Base-by-base conservation (phyloP, 139 green algal genomes). In the Pseudopediastrum boryanum region DNA sequence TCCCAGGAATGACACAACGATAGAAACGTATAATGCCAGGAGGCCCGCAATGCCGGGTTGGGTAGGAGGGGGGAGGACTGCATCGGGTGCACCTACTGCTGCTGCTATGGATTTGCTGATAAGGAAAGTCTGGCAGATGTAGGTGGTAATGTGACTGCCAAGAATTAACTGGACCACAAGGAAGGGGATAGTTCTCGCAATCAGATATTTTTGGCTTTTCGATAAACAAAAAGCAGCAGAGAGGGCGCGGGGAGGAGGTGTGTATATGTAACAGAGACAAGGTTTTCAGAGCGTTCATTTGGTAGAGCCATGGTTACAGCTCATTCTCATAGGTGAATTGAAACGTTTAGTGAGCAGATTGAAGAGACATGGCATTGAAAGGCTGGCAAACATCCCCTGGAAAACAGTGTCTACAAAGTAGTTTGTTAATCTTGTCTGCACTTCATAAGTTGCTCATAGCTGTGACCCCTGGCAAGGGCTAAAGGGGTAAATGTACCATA, bases 91-190 rank as follows among this genome's bases (percentile, higher is more conserved):
- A 10, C 83, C 44, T 13, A 93, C 71, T 35, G 89, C 89, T 12
- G 89, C 88, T 7, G 66, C 62, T 0, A 93, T 83, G 31, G 86
- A 84, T 52, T 94, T 94, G 63, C 38, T 78, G 50, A 94, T 70
- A 62, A 93, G 77, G 21, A 89, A 63, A 25, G 89, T 54, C 75
- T 92, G 71, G 41, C 81, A 59, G 19, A 75, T 27, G 2, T 65
- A 27, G 66, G 54, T 73, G 7, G 33, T 25, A 4, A 77, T 46
- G 38, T 27, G 56, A 13, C 72, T 64, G 63, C 52, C 63, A n/a
- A 62, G 39, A 5, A 59, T 29, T 3, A 44, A 10, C 62, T 78
- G 66, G 2, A 56, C 19, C 71, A 65, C n/a, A n/a, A n/a, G n/a
- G n/a, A n/a, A n/a, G 19, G 13, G 42, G 33, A 16, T 44, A 75